Evolutionary conservation across 331 rosid genomes (phyloP), one percentile per base, ranked within the genome.

Genomic region (Phaseolus coccineus): DNA sequence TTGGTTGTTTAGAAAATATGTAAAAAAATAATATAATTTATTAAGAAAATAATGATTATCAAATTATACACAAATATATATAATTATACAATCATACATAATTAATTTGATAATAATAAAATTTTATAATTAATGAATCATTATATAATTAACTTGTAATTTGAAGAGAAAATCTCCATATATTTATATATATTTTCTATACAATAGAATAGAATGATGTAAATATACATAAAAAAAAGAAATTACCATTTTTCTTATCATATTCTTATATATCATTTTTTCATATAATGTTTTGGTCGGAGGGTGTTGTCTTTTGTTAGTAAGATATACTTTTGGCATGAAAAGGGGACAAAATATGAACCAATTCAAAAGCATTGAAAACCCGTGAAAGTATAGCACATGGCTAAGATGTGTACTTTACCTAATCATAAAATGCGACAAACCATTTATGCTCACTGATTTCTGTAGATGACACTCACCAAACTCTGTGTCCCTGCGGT

Each of bases 391-490:
- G 25, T 46, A 57, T 27, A 46, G 74, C 74, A 69, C 74, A 69
- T 69, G 72, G 74, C 58, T 6, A 25, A 69, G 24, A 15, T 25
- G 42, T 69, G 74, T 69, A 40, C 53, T 22, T 47, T 27, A 47
- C 6, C 58, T 27, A 69, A 47, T 69, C 40, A 69, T 69, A 27
- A 47, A 44, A 69, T 46, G 74, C 57, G 27, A 69, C 74, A 47
- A 69, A 25, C 37, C 14, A 69, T 44, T 46, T 28, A 46, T 69
- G 74, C 74, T 47, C 3, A 46, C 42, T 46, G 7, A 14, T 15
- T 25, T 69, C 27, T 48, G 1, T 47, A 14, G 25, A 22, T 47
- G 47, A 47, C 74, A 69, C 57, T 25, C 37, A 46, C 58, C 57
- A 69, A 69, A 44, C 40, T 46, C 13, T 46, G 37, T 42, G 58